Evolutionary conservation across 306 rosid species (phyloP), one percentile per base, ranked within the genome.

Genomic region (Cucurbita pepo): DNA sequence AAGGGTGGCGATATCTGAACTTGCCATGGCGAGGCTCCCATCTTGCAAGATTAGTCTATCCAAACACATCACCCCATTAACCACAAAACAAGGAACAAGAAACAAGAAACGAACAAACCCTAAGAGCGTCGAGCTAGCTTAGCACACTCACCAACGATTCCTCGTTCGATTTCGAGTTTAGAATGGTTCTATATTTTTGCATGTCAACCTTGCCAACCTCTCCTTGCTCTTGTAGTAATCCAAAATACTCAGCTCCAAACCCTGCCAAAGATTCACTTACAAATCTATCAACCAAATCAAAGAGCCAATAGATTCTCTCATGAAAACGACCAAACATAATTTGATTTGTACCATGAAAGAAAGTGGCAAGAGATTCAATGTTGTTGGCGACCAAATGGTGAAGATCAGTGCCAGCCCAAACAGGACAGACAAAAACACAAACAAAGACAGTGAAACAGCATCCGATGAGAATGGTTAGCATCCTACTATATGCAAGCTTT

Each of bases 1-100:
- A 94, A 57, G 97, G 97, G 48, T 93, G 97, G 3, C 90, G 79
- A 75, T 87, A 84, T 10, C 76, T 72, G 79, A 88, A 93, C 62
- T 80, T 72, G 0, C 97, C 97, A 75, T 93, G 98, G 18, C 91
- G 88, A 10, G 97, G 98, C 76, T 93, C 98, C 98, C 97, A 93
- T 79, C 87, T 82, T 44, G 97, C 96, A 50, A 88, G 86, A 81
- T 87, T 92, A 72, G 85, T 88, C 97, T 92, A 76, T 34, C 58
- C 6, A 64, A 54, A 18, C 4, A n/a, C 34, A 30, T 30, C 3
- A 30, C 4, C 34, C 34, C 34, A 30, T 30, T 30, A 30, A 30
- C 3, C 34, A 30, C 34, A 30, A 9, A n/a, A 16, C 0, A n/a
- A 53, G 8, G 6, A 15, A 52, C 1, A 51, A 5, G 6, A 5